Percentiles rank a stretch among this genome's conserved stretches.
Evolutionary conservation across 78 protist genomes (phyloP).

Genomic region (Guillardia theta): DNA sequence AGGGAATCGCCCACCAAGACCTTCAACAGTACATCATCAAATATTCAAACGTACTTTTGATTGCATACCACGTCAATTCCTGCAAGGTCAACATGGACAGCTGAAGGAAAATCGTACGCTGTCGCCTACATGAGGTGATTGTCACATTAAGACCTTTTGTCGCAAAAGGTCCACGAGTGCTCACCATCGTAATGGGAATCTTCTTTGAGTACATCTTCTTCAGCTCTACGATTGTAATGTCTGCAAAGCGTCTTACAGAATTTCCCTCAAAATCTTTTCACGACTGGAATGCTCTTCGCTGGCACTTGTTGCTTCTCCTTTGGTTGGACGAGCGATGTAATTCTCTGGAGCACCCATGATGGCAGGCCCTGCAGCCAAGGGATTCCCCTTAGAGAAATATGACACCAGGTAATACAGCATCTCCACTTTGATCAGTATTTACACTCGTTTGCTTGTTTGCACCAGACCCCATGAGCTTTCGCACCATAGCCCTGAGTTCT

Average conservation of each 20-base stretch:
- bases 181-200: not conserved
- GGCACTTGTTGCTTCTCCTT: not conserved
- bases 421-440: too few species aligned
- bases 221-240: slow-evolving; percentile 26
- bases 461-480: too few species aligned
- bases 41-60: not conserved
- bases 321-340: not conserved
- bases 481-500: too few species aligned
- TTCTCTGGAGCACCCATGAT: not conserved
- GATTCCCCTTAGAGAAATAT: too few species aligned
- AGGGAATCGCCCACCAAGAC: slow-evolving; percentile 31
- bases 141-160: not conserved
- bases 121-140: slow-evolving; percentile 58
- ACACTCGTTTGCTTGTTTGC: too few species aligned
- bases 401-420: too few species aligned
- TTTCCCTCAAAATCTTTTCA: not conserved
- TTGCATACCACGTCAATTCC: not conserved
- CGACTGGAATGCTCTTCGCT: not conserved
- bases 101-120: slow-evolving; percentile 79
- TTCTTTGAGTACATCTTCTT: not conserved
- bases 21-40: not conserved
- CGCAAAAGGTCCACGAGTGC: not conserved
- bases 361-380: too few species aligned
- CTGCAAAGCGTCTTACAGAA: not conserved
- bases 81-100: slow-evolving; percentile 62